Conservation (phyloP, 2,329 filamentous ascomycete species). For the Penicillium glabrum region DNA sequence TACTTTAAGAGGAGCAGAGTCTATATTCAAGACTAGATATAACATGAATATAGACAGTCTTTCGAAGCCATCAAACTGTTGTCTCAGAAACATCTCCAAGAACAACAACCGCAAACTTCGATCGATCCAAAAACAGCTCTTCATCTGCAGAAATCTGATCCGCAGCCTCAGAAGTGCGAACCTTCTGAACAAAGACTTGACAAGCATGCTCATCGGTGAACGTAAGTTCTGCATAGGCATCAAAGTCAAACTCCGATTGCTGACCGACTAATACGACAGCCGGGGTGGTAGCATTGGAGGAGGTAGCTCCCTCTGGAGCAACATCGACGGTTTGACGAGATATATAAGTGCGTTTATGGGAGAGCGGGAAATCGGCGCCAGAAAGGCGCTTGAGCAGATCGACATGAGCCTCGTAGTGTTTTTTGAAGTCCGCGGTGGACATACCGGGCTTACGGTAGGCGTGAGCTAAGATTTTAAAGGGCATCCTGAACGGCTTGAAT, state of each 20-base stretch:
- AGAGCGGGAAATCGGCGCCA: constrained; percentile 19
- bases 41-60: too few species aligned
- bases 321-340: constrained; percentile 8
- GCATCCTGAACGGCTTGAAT: neutral
- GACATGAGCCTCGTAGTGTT: constrained; percentile 22
- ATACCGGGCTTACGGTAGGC: constrained; percentile 22
- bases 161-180: constrained; percentile 13
- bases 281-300: constrained; percentile 19
- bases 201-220: constrained; percentile 18
- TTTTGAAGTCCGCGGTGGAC: constrained; percentile 20
- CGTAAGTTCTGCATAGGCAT: constrained; percentile 19
- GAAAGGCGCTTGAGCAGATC: constrained; percentile 18
- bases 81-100: constrained; percentile 12
- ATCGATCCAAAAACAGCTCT: constrained; percentile 21
- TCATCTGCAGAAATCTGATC: constrained; percentile 23
- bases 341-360: constrained; percentile 20
- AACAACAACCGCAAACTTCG: constrained; percentile 10
- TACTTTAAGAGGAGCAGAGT: too few species aligned
- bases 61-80: neutral
- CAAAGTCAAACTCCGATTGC: constrained; percentile 21
- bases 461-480: constrained; percentile 8
- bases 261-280: constrained; percentile 16
- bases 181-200: constrained; percentile 11
- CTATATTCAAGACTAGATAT: too few species aligned
- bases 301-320: constrained; percentile 3